A percentile compares a stretch with the other conserved stretches of the same genome.
phyloP scores from a whole-genome alignment of 2,329 filamentous ascomycete species.

The Penicillium sp. region DNA sequence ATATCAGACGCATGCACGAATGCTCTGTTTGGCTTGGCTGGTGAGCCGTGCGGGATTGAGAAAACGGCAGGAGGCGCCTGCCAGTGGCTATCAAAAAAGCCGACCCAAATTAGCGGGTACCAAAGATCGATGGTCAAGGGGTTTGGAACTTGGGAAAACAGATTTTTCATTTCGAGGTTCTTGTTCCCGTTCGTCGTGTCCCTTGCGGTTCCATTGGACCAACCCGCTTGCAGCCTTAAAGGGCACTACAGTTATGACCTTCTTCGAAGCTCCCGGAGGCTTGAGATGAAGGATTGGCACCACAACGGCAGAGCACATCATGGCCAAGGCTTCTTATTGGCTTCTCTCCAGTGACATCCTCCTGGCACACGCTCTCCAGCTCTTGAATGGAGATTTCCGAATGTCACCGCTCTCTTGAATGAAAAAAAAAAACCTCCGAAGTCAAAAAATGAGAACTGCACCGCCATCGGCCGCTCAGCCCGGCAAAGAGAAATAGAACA shows the following conservation, averaged over 20 bases:
- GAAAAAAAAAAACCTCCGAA: not conserved
- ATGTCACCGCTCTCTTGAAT: not conserved
- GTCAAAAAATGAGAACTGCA: not conserved
- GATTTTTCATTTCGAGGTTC: slow-evolving; percentile 15
- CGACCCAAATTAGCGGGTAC: slow-evolving; percentile 24
- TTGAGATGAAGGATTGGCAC: slow-evolving; percentile 14
- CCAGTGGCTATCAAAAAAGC: slow-evolving; percentile 16
- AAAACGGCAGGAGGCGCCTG: slow-evolving; percentile 11
- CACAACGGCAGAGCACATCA: slow-evolving; percentile 26
- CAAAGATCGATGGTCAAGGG: slow-evolving; percentile 21
- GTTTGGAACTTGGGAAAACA: slow-evolving; percentile 13
- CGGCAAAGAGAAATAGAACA: slow-evolving; percentile 9
- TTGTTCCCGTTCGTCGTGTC: slow-evolving; percentile 10
- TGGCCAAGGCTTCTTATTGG: slow-evolving; percentile 13
- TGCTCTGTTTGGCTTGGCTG: slow-evolving; percentile 5
- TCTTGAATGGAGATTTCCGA: not conserved
- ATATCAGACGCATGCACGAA: not conserved
- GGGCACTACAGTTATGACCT: not conserved
- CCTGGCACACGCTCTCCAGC: not conserved
- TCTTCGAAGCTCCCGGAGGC: not conserved
- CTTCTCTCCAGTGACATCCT: not conserved
- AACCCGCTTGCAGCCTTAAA: not conserved
- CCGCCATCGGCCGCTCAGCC: slow-evolving; percentile 1
- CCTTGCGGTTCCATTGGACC: slow-evolving; percentile 18
- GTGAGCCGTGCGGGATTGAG: not conserved